Evolutionary conservation across 768 basidiomycete species (phyloP).

Genomic region (Lactarius sanguifluus): DNA sequence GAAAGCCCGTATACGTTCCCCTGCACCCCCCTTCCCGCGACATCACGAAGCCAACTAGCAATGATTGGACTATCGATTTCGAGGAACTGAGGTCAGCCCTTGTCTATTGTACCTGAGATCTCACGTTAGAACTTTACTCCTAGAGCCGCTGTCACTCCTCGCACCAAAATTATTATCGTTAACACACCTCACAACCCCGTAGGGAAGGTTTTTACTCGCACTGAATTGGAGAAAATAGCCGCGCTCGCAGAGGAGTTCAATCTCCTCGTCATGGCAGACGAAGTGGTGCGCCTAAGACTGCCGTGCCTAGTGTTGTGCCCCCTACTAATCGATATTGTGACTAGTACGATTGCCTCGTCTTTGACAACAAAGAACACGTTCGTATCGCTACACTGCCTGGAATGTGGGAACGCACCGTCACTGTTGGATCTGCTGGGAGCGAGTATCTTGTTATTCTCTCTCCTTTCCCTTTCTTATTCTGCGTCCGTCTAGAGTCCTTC

Average conservation of each 20-base stretch:
- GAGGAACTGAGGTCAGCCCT: conserved; percentile 75
- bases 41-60: conserved; percentile 51
- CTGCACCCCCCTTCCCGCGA: conserved; percentile 76
- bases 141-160: conserved; percentile 80
- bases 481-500: conserved; percentile 70
- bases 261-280: conserved; percentile 90
- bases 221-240: conserved; percentile 85
- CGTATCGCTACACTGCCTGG: conserved; percentile 93
- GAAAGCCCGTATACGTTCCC: conserved; percentile 91
- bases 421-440: conserved; percentile 95
- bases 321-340: background rate
- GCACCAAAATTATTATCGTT: conserved; percentile 91
- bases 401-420: conserved; percentile 98
- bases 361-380: conserved; percentile 83
- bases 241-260: conserved; percentile 88
- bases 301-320: background rate
- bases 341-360: conserved; percentile 93
- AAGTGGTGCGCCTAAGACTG: conserved; percentile 70
- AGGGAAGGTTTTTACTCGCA: conserved; percentile 90
- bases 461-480: conserved; percentile 4
- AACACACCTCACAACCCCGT: conserved; percentile 98
- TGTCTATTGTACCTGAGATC: background rate
- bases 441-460: conserved; percentile 29
- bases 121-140: conserved; percentile 13
- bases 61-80: conserved; percentile 89